Base-by-base conservation (phyloP, 139 green algal genomes). In the Bryopsis sp. region DNA sequence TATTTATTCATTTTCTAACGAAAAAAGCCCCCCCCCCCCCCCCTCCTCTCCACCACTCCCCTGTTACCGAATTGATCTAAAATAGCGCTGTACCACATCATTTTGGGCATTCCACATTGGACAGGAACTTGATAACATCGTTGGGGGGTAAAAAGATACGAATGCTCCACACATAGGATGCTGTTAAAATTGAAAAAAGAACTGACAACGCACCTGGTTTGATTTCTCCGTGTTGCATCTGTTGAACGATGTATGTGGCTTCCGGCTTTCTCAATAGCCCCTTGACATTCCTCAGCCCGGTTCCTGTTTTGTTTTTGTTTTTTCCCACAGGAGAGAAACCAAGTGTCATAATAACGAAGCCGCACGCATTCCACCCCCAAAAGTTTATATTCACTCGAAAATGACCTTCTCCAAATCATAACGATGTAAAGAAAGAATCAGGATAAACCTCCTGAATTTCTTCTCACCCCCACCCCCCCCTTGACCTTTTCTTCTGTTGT, bases 241-340 rank as follows among this genome's bases (percentile, higher is more conserved):
- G 86, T 67, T 95, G 75, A 26, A 99, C 88, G 37, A 99, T 72
- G 63, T 83, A 75, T 0, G 84, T 92, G 1, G 91, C 84, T 76
- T 98, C 93, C 0, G 94, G 92, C 8, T 88, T 79, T 7, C 94
- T 79, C 65, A 99, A 84, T 76, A 99, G 80, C 2, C 94, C 94
- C 34, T 75, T 82, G 31, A 94, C 87, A 76, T 99, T 98, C 11
- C 75, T 73, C 70, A 95, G 73, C 0, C 94, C 94, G 26, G 92
- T 98, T 50, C 94, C 93, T 86, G 67, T 19, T 26, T 26, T 19
- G 43, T 54, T 26, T 54, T 54, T 19, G 19, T 26, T 19, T 19
- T 11, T 54, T 54, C 15, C 19, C 19, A 19, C 43, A 54, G 43
- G 11, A 11, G 15, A 54, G 11, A 19, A 11, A 11, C 43, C 15